A percentile compares a stretch with the other conserved stretches of the same genome.
Conservation (phyloP, 805 yeast species). For the Tetrapisispora namnaoensis region DNA sequence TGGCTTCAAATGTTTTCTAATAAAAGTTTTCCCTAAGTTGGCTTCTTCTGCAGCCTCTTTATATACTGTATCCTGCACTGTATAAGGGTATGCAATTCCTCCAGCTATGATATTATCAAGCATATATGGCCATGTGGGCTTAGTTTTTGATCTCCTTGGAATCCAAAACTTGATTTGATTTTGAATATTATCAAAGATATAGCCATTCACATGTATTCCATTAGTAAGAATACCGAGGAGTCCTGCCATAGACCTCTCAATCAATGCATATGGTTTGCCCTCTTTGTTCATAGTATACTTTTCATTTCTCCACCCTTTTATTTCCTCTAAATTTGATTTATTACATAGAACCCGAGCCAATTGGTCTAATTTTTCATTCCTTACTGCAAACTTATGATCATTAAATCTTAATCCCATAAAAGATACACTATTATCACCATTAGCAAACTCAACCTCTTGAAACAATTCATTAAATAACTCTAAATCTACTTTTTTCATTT, state of each 20-base stretch:
- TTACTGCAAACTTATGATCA: conserved; percentile 25
- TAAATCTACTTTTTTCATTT: conserved; percentile 19
- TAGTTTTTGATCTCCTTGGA: conserved; percentile 66
- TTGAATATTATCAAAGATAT: conserved; percentile 38
- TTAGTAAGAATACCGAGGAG: conserved; percentile 80
- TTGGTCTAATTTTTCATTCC: conserved; percentile 33
- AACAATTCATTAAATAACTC: conserved; percentile 14
- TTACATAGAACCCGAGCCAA: conserved; percentile 37
- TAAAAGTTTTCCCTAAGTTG: conserved; percentile 49
- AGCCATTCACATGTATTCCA: conserved; percentile 86
- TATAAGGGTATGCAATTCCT: conserved; percentile 77
- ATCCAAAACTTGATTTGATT: conserved; percentile 61
- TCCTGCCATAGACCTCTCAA: conserved; percentile 78
- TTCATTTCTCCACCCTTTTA: conserved; percentile 81
- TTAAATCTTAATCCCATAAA: conserved; percentile 24
- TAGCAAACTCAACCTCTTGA: conserved; percentile 16
- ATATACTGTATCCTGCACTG: conserved; percentile 61
- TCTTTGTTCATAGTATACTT: conserved; percentile 57
- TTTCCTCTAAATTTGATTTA: conserved; percentile 24
- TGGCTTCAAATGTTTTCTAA: conserved; percentile 35
- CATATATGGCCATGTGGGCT: conserved; percentile 84
- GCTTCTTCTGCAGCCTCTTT: conserved; percentile 93
- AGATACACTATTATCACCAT: not conserved
- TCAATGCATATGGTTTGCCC: conserved; percentile 44
- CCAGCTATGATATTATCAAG: conserved; percentile 94